A percentile compares a stretch with the other conserved stretches of the same genome.
These are phyloP conservation scores for Marasmius tenuissimus DNA, from an alignment of 1,284 basidiomycete genomes.

Conservation along the genomic window DNA sequence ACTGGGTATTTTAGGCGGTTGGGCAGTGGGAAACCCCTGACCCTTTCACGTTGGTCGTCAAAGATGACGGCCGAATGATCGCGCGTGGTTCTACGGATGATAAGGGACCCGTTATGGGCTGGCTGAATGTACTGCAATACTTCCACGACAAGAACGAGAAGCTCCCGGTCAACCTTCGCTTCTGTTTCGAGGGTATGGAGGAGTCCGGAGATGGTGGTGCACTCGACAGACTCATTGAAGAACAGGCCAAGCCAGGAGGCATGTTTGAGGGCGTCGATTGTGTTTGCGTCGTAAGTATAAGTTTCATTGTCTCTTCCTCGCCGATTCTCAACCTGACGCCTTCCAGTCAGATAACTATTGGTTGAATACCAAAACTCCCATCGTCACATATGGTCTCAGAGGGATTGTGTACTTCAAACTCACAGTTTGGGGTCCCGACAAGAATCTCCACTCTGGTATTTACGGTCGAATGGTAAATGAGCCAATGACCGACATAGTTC, in stretches of 20 bases:
- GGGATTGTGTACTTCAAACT: conserved; percentile 91
- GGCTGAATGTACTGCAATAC: conserved; percentile 94
- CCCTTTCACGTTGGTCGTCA: conserved; percentile 81
- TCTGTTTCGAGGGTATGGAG: conserved; percentile 99
- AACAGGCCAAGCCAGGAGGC: conserved; percentile 70
- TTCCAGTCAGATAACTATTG: conserved; percentile 82
- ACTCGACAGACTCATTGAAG: conserved; percentile 86
- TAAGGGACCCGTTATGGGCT: conserved; percentile 91
- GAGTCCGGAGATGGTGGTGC: conserved; percentile 89
- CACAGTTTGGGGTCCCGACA: conserved; percentile 80
- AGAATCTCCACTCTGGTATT: conserved; percentile 91
- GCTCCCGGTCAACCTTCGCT: conserved; percentile 91
- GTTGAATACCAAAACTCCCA: conserved; percentile 73
- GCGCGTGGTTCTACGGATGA: conserved; percentile 93
- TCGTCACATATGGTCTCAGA: conserved; percentile 78
- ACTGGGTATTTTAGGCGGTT: conserved; percentile 44
- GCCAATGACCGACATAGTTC: conserved; percentile 82
- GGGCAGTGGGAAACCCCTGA: conserved; percentile 92
- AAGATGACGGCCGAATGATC: conserved; percentile 74
- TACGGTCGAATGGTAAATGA: conserved; percentile 91
- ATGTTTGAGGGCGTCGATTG: conserved; percentile 94
- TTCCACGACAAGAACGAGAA: conserved; percentile 73
- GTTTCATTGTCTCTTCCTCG: neutral
- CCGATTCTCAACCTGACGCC: neutral
- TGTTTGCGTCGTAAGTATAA: conserved; percentile 82